A percentile compares a stretch with the other conserved stretches of the same genome.
Conservation (phyloP, 352 stramenopile species). For the Phytophthora macrochlamydospora region DNA sequence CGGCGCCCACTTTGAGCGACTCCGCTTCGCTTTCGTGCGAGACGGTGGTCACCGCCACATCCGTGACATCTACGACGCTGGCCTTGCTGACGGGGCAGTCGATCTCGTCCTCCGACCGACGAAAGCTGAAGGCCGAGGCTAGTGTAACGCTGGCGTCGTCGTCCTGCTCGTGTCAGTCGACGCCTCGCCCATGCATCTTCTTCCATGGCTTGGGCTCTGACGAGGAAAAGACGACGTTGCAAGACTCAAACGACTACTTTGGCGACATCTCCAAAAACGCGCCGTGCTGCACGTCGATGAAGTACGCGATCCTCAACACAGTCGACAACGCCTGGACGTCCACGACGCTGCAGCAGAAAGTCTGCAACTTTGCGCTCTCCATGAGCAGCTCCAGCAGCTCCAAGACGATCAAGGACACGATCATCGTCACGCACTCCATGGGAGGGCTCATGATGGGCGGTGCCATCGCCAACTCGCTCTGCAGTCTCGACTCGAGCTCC, state of each 20-base stretch:
- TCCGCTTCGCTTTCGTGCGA: constrained; percentile 13
- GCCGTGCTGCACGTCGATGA: constrained; percentile 39
- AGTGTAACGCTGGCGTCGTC: constrained; percentile 19
- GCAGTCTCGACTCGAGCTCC: constrained; percentile 34
- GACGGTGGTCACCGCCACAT: constrained; percentile 10
- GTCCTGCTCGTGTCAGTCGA: constrained; percentile 26
- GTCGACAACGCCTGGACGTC: constrained; percentile 31
- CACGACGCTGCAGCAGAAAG: constrained; percentile 30
- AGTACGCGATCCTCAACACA: constrained; percentile 40
- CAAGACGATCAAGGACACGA: constrained; percentile 32
- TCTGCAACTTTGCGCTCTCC: constrained; percentile 33
- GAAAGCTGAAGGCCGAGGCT: constrained; percentile 15
- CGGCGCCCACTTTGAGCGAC: constrained; percentile 15
- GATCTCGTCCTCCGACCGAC: constrained; percentile 3
- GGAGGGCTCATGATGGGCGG: constrained; percentile 38
- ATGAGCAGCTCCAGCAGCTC: constrained; percentile 27
- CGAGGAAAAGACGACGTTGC: constrained; percentile 20
- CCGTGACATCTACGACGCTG: constrained; percentile 22
- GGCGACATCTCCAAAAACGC: constrained; percentile 31
- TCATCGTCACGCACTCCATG: constrained; percentile 49
- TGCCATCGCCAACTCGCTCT: constrained; percentile 42
- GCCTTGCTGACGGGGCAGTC: constrained; percentile 22
- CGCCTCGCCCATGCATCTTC: constrained; percentile 38
- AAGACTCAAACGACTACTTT: constrained; percentile 31
- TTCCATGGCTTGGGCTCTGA: constrained; percentile 33